Conservation (phyloP, 2,329 filamentous ascomycete species). For the Talaromyces sp. region DNA sequence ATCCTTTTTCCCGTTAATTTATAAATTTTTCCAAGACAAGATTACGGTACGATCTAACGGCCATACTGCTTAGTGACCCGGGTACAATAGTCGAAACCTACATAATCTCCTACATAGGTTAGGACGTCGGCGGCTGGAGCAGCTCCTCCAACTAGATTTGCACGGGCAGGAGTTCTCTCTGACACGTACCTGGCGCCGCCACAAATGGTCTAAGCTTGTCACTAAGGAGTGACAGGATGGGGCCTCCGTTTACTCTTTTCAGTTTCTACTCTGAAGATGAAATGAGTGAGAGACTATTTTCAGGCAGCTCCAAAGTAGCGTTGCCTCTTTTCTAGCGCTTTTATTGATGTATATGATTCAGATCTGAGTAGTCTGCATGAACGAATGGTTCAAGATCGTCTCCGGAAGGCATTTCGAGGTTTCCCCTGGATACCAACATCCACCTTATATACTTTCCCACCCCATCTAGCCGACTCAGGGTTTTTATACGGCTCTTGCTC, state of each 20-base stretch:
- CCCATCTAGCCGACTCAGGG: conserved; percentile 59
- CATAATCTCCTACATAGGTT: neutral
- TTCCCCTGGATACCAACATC: conserved; percentile 70
- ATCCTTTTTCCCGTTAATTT: no score
- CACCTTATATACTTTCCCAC: conserved; percentile 71
- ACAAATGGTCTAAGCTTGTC: neutral
- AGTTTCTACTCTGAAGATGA: neutral
- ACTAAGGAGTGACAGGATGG: neutral
- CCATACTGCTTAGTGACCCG: neutral
- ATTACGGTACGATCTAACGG: neutral
- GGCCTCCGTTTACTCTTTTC: neutral
- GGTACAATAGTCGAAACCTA: neutral
- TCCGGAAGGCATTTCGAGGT: conserved; percentile 58
- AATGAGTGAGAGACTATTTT: neutral
- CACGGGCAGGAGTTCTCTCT: neutral
- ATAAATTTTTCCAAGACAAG: neutral
- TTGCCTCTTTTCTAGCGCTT: neutral
- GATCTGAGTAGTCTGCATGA: neutral
- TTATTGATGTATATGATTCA: neutral
- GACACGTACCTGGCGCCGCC: neutral
- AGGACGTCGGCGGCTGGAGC: neutral
- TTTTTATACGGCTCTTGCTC: conserved; percentile 63
- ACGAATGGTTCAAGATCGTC: conserved; percentile 12
- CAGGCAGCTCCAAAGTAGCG: neutral
- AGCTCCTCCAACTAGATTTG: neutral